These are phyloP conservation scores for Psilocybe azurescens DNA, from an alignment of 768 basidiomycete genomes.

Conservation along the genomic window DNA sequence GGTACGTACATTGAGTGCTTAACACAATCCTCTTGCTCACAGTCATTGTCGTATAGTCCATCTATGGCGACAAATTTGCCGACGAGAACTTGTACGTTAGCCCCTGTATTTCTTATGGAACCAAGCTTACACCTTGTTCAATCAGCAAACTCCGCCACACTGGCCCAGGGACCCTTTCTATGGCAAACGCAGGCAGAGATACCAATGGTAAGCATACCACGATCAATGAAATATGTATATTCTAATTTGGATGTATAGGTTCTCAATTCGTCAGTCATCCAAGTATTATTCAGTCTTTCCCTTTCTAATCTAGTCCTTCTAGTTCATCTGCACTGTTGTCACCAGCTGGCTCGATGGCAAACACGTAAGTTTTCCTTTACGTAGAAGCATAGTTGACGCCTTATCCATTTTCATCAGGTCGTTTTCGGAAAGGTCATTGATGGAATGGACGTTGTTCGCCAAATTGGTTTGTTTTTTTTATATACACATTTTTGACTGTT, in stretches of 20 bases:
- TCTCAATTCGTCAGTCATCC: constrained; percentile 82
- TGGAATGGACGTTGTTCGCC: constrained; percentile 85
- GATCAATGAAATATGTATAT: constrained; percentile 5
- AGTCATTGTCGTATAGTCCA: constrained; percentile 55
- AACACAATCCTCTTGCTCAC: not conserved
- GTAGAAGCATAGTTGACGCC: not conserved
- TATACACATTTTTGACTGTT: not conserved
- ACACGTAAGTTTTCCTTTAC: constrained; percentile 58
- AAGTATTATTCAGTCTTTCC: not conserved
- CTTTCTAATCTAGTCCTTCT: constrained; percentile 19
- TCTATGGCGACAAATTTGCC: constrained; percentile 88
- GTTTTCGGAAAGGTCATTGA: constrained; percentile 94
- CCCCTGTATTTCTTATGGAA: not conserved
- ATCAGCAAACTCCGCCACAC: constrained; percentile 94
- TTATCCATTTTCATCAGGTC: constrained; percentile 51
- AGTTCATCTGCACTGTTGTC: constrained; percentile 92
- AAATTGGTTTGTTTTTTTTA: constrained; percentile 61
- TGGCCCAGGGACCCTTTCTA: constrained; percentile 84
- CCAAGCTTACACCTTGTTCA: constrained; percentile 6
- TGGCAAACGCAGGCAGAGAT: constrained; percentile 94
- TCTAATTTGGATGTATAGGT: constrained; percentile 45
- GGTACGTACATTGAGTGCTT: constrained; percentile 41
- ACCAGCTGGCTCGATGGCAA: constrained; percentile 92
- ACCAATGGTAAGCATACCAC: constrained; percentile 73
- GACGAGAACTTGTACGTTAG: constrained; percentile 92